Evolutionary conservation across 179 eudicot genomes (phyloP).

Genomic region (Vitellaria paradoxa): DNA sequence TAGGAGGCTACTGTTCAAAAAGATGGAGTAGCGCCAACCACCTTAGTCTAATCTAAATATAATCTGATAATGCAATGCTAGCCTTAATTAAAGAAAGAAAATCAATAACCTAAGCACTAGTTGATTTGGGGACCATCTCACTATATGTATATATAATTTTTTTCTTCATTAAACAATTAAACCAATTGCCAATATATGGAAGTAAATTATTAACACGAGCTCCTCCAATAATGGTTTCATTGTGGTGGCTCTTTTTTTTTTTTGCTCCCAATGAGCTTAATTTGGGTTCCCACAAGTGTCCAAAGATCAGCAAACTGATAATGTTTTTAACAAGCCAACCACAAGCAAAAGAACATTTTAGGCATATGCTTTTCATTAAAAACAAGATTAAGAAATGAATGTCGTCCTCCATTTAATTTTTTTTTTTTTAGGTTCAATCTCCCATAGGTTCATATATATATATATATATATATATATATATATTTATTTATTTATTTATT

Average conservation of each 20-base stretch:
- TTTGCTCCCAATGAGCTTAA: not conserved
- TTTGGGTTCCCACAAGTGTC: not conserved
- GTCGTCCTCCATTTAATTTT: not conserved
- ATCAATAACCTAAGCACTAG: not conserved
- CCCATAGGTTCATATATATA: not conserved
- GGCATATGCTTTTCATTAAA: not conserved
- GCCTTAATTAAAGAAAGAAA: not conserved
- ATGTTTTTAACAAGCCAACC: too few relatives aligned
- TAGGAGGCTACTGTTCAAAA: not conserved
- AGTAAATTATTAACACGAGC: not conserved
- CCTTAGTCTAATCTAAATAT: not conserved
- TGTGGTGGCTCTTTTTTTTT: not conserved
- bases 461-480: too few relatives aligned
- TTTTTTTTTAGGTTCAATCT: not conserved
- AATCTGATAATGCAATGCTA: too few relatives aligned
- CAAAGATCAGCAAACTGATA: not conserved
- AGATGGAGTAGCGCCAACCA: not conserved
- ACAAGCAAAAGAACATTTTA: too few relatives aligned
- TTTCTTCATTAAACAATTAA: not conserved
- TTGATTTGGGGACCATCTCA: conserved; percentile 3
- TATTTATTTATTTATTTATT: too few relatives aligned
- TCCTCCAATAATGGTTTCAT: not conserved
- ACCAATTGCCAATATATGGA: not conserved
- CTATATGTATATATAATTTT: not conserved
- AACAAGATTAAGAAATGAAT: not conserved